Base-by-base conservation (phyloP, 2,329 filamentous ascomycete species). In the Fusarium tricinctum region DNA sequence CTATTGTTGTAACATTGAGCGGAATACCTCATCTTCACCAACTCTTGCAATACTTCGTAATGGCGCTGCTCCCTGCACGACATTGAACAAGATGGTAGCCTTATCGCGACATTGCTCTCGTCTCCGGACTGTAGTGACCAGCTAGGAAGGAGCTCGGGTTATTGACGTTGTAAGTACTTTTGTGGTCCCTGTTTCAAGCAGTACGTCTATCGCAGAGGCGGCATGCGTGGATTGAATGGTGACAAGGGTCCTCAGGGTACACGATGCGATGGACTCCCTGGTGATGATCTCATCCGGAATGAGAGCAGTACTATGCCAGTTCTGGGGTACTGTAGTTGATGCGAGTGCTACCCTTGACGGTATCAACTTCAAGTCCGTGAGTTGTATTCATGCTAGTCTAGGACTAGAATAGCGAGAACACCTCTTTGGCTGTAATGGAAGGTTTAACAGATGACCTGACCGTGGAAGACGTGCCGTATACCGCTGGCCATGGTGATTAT, bases 91-190 rank as follows among this genome's bases (percentile, higher is more conserved):
- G 46, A 57, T 43, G 8, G 33, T 7, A 32, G 19, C 48, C 46
- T 59, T 65, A 71, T 69, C 54, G 48, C 57, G 53, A 64, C 53
- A 68, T 59, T 20, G 28, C 28, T 40, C 44, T 47, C 30, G 22
- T 23, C 23, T 40, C 3, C 30, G 26, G 40, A 20, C 17, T 44
- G 48, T 35, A 30, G 32, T 60, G 42, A 56, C 66, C 30, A 53
- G 63, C 59, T 73, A 66, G 68, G 66, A 73, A 71, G 71, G 68
- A 66, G 66, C 58, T 45, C 43, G 20, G 61, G 39, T 33, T 40
- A 26, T 38, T 30, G 40, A 48, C 32, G 49, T 46, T 43, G 57
- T 15, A 69, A 52, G 69, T 32, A 67, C 67, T 69, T 69, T 73
- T 72, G 68, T 47, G 42, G 32, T 8, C 28, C 20, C 19, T 23